A percentile compares a stretch with the other conserved stretches of the same genome.
Evolutionary conservation across 805 yeast genomes (phyloP).

Genomic region (Lipomyces yamadae): DNA sequence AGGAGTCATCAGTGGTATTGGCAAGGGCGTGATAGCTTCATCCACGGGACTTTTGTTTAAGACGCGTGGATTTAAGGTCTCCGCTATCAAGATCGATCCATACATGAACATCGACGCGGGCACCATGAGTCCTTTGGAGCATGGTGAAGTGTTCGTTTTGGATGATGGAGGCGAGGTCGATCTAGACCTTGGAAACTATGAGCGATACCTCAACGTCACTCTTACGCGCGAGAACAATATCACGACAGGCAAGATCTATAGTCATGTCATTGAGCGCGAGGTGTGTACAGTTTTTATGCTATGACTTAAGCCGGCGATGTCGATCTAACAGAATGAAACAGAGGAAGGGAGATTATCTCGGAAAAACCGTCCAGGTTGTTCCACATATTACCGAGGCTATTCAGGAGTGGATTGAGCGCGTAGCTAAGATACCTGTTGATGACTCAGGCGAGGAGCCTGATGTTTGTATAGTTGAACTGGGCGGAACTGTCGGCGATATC

Average conservation of each 20-base stretch:
- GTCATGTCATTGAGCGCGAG: slow-evolving; percentile 90
- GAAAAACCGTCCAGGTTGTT: slow-evolving; percentile 99
- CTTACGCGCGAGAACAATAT: slow-evolving; percentile 93
- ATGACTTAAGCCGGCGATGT: background rate
- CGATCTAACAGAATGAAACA: background rate
- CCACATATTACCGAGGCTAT: slow-evolving; percentile 97
- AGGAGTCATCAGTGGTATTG: slow-evolving; percentile 97
- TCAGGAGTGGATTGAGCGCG: slow-evolving; percentile 98
- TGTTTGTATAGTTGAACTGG: slow-evolving; percentile 90
- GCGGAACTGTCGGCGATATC: slow-evolving; percentile 99
- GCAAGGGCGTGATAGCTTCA: slow-evolving; percentile 97
- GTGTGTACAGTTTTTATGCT: slow-evolving; percentile 12
- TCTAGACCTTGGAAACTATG: slow-evolving; percentile 96
- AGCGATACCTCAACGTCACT: slow-evolving; percentile 92
- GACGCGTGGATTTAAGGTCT: slow-evolving; percentile 91
- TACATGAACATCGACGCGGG: slow-evolving; percentile 99
- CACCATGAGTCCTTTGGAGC: slow-evolving; percentile 98
- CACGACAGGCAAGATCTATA: slow-evolving; percentile 97
- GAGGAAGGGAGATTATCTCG: slow-evolving; percentile 95
- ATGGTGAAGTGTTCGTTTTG: slow-evolving; percentile 97
- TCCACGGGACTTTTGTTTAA: slow-evolving; percentile 94
- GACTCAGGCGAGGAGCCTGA: slow-evolving; percentile 87
- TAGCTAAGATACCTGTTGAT: slow-evolving; percentile 90
- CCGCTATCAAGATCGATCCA: slow-evolving; percentile 98
- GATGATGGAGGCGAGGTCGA: slow-evolving; percentile 99